Evolutionary conservation across 2,329 filamentous ascomycete genomes (phyloP).

Genomic region (Ustilaginoidea virens): DNA sequence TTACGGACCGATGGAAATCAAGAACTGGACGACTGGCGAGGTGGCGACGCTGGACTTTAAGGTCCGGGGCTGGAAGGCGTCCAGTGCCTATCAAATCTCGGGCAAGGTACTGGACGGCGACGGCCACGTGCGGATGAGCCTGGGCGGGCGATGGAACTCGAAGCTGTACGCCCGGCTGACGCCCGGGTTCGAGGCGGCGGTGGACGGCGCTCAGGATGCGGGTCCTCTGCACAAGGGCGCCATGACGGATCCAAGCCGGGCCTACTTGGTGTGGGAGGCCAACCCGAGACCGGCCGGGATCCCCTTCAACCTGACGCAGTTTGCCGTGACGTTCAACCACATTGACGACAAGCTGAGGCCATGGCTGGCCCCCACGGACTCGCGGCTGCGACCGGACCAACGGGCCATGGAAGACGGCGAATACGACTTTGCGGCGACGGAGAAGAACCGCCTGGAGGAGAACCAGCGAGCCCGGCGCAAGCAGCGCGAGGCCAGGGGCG

Average conservation of each 20-base stretch:
- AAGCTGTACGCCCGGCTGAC: slow-evolving; percentile 90
- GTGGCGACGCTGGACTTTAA: slow-evolving; percentile 87
- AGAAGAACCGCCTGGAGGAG: slow-evolving; percentile 92
- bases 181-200: slow-evolving; percentile 68
- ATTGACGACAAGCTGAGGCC: slow-evolving; percentile 67
- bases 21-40: slow-evolving; percentile 93
- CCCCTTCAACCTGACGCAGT: slow-evolving; percentile 94
- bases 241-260: slow-evolving; percentile 52
- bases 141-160: slow-evolving; percentile 94
- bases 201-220: slow-evolving; percentile 38
- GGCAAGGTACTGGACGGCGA: slow-evolving; percentile 71
- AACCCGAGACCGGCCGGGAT: slow-evolving; percentile 68
- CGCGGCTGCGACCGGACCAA: slow-evolving; percentile 83
- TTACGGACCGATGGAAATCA: slow-evolving; percentile 92
- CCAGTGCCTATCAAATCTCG: slow-evolving; percentile 73
- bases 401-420: slow-evolving; percentile 97
- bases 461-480: slow-evolving; percentile 67
- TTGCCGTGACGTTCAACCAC: slow-evolving; percentile 87
- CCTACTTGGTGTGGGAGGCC: slow-evolving; percentile 87
- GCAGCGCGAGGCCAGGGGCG: slow-evolving; percentile 58
- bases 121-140: slow-evolving; percentile 72
- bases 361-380: slow-evolving; percentile 81
- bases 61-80: slow-evolving; percentile 86
- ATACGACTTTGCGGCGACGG: slow-evolving; percentile 81
- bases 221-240: slow-evolving; percentile 29